Conservation (phyloP, 2,329 filamentous ascomycete species). For the Tetracladium maxilliforme region DNA sequence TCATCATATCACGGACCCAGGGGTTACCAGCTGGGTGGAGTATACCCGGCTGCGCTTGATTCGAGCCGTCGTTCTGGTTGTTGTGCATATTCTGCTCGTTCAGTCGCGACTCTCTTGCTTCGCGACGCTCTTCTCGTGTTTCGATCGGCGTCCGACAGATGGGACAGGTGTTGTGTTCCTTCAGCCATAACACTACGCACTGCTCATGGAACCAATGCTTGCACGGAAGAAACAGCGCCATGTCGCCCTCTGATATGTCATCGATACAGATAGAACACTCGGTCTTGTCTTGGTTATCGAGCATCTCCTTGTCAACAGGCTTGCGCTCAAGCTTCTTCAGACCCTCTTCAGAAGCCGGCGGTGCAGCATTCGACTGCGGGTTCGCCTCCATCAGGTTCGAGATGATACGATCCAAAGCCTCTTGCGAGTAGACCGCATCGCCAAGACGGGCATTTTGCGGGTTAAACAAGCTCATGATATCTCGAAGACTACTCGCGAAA, state of each 20-base stretch:
- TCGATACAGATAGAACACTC: constrained; percentile 97
- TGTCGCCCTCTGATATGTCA: constrained; percentile 55
- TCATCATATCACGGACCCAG: too few relatives aligned
- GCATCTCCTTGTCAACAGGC: constrained; percentile 53
- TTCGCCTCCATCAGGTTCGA: constrained; percentile 79
- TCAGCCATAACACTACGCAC: constrained; percentile 73
- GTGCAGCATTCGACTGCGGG: constrained; percentile 60
- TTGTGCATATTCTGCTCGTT: too few relatives aligned
- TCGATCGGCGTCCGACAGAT: constrained; percentile 54
- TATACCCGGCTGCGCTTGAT: too few relatives aligned
- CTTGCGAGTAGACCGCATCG: constrained; percentile 81
- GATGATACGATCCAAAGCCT: constrained; percentile 80
- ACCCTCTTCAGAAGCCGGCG: constrained; percentile 62
- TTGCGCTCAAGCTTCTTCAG: constrained; percentile 62
- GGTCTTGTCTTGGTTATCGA: constrained; percentile 48
- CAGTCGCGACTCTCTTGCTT: too few relatives aligned
- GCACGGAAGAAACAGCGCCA: constrained; percentile 70
- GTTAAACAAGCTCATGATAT: constrained; percentile 32
- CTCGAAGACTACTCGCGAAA: too few relatives aligned
- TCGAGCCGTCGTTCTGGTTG: too few relatives aligned
- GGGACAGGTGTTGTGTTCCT: constrained; percentile 85
- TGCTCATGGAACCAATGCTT: constrained; percentile 85
- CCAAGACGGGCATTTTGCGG: constrained; percentile 42
- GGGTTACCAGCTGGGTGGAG: too few relatives aligned
- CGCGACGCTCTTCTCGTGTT: too few relatives aligned